phyloP scores from a whole-genome alignment of 768 basidiomycete species.

The Auriscalpium orientale region DNA sequence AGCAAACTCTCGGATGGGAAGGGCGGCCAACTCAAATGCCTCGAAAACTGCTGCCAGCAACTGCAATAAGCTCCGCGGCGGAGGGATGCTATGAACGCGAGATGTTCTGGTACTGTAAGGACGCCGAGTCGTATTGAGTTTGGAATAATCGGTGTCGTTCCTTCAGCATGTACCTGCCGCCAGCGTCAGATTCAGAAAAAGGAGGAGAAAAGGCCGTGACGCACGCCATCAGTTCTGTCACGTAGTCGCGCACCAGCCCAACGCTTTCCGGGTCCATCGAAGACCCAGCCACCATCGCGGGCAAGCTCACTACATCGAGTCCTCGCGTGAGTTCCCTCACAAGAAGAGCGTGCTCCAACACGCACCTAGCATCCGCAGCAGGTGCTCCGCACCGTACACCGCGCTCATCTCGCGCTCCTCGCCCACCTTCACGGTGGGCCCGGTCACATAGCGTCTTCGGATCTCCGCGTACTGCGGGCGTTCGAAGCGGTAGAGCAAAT shows the following conservation, averaged over 20 bases:
- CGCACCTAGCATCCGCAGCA: constrained; percentile 86
- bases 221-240: constrained; percentile 79
- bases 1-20: too few relatives aligned
- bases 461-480: constrained; percentile 86
- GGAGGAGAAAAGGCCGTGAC: constrained; percentile 17
- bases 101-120: constrained; percentile 15
- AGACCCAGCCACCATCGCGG: constrained; percentile 82
- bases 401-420: constrained; percentile 82
- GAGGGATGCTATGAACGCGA: constrained; percentile 8
- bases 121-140: constrained; percentile 15
- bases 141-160: constrained; percentile 13
- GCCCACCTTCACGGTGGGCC: constrained; percentile 55
- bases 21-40: too few relatives aligned
- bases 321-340: background rate
- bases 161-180: constrained; percentile 8
- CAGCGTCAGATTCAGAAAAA: too few relatives aligned
- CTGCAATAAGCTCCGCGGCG: too few relatives aligned
- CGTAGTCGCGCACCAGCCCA: constrained; percentile 75
- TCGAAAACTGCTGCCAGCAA: too few relatives aligned
- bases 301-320: constrained; percentile 65
- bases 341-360: background rate
- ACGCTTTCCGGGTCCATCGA: constrained; percentile 89
- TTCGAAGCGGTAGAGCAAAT: constrained; percentile 91
- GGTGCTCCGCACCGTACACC: constrained; percentile 91
- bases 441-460: constrained; percentile 66